These are phyloP conservation scores for Epichloe amarillans DNA, from an alignment of 2,329 filamentous ascomycete species.

Conservation along the genomic window DNA sequence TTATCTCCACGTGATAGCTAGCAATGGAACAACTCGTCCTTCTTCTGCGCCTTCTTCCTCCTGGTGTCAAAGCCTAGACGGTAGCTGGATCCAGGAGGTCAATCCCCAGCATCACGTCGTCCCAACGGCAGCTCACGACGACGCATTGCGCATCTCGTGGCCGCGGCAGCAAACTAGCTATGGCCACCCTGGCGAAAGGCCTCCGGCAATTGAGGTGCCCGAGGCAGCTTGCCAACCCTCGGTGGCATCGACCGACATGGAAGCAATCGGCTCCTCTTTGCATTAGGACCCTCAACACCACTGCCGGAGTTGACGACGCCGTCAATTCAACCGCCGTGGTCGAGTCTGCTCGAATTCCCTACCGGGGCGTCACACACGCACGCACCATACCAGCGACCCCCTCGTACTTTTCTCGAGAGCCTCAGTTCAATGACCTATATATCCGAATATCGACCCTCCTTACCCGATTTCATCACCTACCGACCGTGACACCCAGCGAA, in stretches of 20 bases:
- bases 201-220: constrained; percentile 24
- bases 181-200: constrained; percentile 22
- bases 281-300: constrained; percentile 13
- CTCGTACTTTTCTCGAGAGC: constrained; percentile 87
- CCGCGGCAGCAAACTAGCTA: constrained; percentile 12
- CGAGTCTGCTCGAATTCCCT: constrained; percentile 16
- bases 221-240: constrained; percentile 16
- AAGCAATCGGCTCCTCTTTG: constrained; percentile 13
- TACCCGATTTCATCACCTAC: constrained; percentile 60
- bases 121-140: background rate
- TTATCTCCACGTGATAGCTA: constrained; percentile 13
- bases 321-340: constrained; percentile 8
- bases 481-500: constrained; percentile 49
- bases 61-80: background rate
- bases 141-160: background rate
- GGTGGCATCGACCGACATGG: constrained; percentile 16
- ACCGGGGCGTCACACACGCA: constrained; percentile 34
- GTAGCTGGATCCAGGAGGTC: background rate
- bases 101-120: background rate
- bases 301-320: constrained; percentile 8
- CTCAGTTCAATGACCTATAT: constrained; percentile 74
- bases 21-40: background rate
- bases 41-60: too few species aligned
- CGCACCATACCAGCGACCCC: constrained; percentile 73
- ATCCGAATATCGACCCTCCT: constrained; percentile 60